Evolutionary conservation across 352 stramenopile genomes (phyloP), one percentile per base, ranked within the genome.

Genomic region (Globisporangium acanthophoron): DNA sequence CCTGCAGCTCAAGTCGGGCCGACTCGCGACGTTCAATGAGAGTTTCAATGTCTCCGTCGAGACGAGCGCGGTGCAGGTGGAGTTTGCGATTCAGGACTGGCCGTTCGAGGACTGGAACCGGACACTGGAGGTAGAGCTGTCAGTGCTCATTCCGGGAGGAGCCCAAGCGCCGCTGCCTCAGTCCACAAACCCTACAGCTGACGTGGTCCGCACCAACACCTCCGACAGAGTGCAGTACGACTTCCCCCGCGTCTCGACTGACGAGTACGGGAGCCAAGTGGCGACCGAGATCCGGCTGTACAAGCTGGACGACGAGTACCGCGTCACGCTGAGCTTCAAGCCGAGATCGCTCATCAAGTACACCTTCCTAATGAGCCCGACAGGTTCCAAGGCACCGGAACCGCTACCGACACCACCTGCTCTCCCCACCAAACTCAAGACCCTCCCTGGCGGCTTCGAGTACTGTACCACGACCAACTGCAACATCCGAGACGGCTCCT

Each of bases 391-490:
- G 46, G 5, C 27, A 8, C 21, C 44, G 12, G 24, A 20, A 37
- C 39, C 46, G 9, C 24, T 27, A 24, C 29, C 20, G n/a, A 49
- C 35, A 20, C 31, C 44, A 16, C 24, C 16, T 8, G 18, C 33
- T 35, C 15, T 27, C 5, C 27, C 58, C 7, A 56, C 51, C 0
- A 24, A 6, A 8, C 35, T 69, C 41, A 65, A 62, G 15, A 24
- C 56, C 13, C 48, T 62, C 5, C 46, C 58, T 0, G 63, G 63
- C 15, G 63, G 63, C 1, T 69, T 69, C 20, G 63, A 69, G 43
- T 66, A 57, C 53, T 69, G 63, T 33, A 21, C 41, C 16, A 48
- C 53, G 11, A 11, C 40, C 0, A 54, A 62, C 24, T 69, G 63
- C 58, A 69, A 58, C 27, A 52, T 59, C 16, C 21, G 52, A 15